Conservation (phyloP, 1,284 basidiomycete species). For the Calocybe gambosa region DNA sequence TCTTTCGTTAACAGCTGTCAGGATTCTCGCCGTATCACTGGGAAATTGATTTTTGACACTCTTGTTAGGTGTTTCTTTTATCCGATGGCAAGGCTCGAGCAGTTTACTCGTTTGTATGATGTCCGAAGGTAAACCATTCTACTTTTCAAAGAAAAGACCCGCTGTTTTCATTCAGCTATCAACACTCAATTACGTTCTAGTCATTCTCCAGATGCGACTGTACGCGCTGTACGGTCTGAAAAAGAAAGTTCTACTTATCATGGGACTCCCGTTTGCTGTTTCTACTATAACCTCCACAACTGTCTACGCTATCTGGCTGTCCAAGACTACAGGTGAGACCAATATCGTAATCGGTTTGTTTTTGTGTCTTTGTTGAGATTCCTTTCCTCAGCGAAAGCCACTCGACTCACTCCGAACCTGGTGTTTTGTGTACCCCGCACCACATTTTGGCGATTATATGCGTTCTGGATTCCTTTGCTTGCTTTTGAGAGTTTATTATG, state of each 20-base stretch:
- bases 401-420: background rate
- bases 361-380: background rate
- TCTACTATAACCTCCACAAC: background rate
- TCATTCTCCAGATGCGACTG: slow-evolving; percentile 50
- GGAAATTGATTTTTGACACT: background rate
- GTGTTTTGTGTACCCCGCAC: background rate
- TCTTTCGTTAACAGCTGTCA: background rate
- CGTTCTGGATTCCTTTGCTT: background rate
- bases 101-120: background rate
- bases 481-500: background rate
- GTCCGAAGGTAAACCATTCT: background rate
- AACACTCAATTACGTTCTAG: slow-evolving; percentile 23
- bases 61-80: background rate
- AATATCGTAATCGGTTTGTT: background rate
- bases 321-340: background rate
- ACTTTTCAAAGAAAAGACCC: background rate
- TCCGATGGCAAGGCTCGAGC: background rate
- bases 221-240: slow-evolving; percentile 53
- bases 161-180: too few species aligned
- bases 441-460: background rate
- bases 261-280: background rate
- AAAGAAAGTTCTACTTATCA: slow-evolving; percentile 30
- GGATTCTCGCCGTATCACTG: background rate
- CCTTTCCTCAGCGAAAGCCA: background rate
- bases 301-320: background rate